Base-by-base conservation (phyloP, 331 rosid genomes). In the Malus hybrid region DNA sequence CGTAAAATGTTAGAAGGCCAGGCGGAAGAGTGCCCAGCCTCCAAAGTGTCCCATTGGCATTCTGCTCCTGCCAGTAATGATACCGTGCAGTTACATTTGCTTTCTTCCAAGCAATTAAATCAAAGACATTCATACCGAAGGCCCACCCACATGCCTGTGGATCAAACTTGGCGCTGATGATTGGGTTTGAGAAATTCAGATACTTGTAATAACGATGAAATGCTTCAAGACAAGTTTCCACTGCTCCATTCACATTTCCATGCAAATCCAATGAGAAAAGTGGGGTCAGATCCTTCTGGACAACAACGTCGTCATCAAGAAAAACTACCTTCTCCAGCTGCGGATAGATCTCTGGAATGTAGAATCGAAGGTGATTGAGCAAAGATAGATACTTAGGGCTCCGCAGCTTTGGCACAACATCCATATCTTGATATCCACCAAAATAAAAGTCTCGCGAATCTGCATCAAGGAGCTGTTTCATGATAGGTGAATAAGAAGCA, bases 61-160 rank as follows among this genome's bases (percentile, higher is more conserved):
- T 95, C 78, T 85, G 97, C 81, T 88, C 93, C 83, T 86, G 99
- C 99, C 99, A 95, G 79, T 89, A 87, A 79, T 92, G 99, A 83
- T 92, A 95, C 77, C 81, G 81, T 55, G 89, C 88, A 0, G 99
- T 95, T 78, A 88, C 96, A 20, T 90, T 87, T 10, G 90, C 91
- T 86, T 88, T 95, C 85, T 91, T 89, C 99, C 99, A 95, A 11
- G 93, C 96, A 7, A 95, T 86, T 76, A 95, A 83, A 81, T 95
- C 99, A 60, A 95, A 92, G 46, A 95, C 85, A 70, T 95, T 95
- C 97, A 95, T 89, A 29, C 99, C 99, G 65, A 95, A 95, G 52
- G 99, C 99, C 99, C 99, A 95, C 24, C 89, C 99, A 56, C 99
- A 95, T n/a, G 96, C 92, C 78, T 95, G 99, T 10, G 99, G 98